phyloP scores from a whole-genome alignment of 208 protist genomes.

The Crithidia acanthocephali region DNA sequence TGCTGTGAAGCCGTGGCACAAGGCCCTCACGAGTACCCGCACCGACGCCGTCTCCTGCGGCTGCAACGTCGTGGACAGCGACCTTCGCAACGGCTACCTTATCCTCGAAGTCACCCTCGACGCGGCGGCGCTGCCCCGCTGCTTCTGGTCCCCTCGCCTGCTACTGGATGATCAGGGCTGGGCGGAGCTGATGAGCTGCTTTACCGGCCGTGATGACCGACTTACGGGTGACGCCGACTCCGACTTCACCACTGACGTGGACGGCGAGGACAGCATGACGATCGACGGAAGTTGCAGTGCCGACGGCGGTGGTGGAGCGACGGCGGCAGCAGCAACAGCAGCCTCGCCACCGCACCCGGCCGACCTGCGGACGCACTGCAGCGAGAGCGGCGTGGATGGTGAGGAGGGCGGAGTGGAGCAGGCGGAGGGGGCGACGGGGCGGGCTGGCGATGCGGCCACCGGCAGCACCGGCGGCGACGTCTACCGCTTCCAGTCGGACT shows the following conservation, averaged over 20 bases:
- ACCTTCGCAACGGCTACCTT: slow-evolving; percentile 70
- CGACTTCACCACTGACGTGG: slow-evolving; percentile 2
- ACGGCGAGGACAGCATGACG: slow-evolving; percentile 19
- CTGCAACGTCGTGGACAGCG: slow-evolving; percentile 78
- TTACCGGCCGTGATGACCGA: slow-evolving; percentile 59
- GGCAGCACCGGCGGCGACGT: slow-evolving; percentile 24
- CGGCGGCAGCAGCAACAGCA: neutral
- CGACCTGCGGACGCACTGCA: neutral
- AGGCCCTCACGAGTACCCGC: slow-evolving; percentile 21
- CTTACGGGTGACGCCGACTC: slow-evolving; percentile 26
- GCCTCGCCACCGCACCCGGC: no score
- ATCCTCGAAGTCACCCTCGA: slow-evolving; percentile 69
- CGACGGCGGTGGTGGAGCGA: neutral
- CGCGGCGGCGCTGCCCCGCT: slow-evolving; percentile 26
- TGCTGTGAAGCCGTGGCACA: slow-evolving; percentile 26
- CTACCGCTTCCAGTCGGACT: slow-evolving; percentile 53
- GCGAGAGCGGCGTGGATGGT: slow-evolving; percentile 5
- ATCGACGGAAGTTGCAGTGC: slow-evolving; percentile 4
- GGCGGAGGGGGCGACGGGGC: no score
- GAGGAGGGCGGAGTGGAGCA: no score
- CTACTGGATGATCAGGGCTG: slow-evolving; percentile 42
- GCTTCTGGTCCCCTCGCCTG: slow-evolving; percentile 37
- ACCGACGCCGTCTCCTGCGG: slow-evolving; percentile 54
- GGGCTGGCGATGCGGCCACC: neutral
- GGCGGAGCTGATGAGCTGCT: slow-evolving; percentile 61